Conservation (phyloP, 306 rosid genomes). For the Pueraria montana region DNA sequence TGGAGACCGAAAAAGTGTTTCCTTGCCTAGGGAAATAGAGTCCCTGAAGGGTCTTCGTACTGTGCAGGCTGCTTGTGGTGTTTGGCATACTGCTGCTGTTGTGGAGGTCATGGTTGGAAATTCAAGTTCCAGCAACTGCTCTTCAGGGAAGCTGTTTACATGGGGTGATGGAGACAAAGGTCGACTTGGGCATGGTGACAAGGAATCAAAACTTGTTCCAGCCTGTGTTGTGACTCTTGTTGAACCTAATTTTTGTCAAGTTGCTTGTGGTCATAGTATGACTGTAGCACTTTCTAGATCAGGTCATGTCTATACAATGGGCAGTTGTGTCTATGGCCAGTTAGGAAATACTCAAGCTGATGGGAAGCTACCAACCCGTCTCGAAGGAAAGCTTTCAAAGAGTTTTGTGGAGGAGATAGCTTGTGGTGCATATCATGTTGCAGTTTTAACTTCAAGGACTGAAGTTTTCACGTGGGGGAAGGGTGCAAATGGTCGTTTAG, state of each 20-base stretch:
- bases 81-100: conserved; percentile 99
- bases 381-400: conserved; percentile 89
- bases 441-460: conserved; percentile 91
- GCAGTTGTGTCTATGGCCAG: conserved; percentile 98
- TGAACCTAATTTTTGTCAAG: conserved; percentile 92
- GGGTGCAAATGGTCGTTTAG: conserved; percentile 98
- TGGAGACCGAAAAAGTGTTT: conserved; percentile 83
- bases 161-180: conserved; percentile 99
- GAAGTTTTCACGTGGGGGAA: conserved; percentile 99
- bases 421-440: conserved; percentile 98
- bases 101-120: conserved; percentile 98
- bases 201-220: conserved; percentile 97
- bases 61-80: conserved; percentile 98
- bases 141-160: conserved; percentile 95
- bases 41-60: conserved; percentile 97
- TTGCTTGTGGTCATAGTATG: conserved; percentile 95
- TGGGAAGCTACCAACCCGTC: conserved; percentile 82
- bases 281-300: conserved; percentile 91
- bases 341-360: conserved; percentile 92
- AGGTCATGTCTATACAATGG: conserved; percentile 94
- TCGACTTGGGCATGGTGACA: conserved; percentile 97
- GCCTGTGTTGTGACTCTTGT: conserved; percentile 92
- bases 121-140: conserved; percentile 91
- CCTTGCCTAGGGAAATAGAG: conserved; percentile 96
- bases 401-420: conserved; percentile 96